A percentile compares a stretch with the other conserved stretches of the same genome.
Evolutionary conservation across 805 yeast species (phyloP).

Genomic region (Yarrowia keelungensis): DNA sequence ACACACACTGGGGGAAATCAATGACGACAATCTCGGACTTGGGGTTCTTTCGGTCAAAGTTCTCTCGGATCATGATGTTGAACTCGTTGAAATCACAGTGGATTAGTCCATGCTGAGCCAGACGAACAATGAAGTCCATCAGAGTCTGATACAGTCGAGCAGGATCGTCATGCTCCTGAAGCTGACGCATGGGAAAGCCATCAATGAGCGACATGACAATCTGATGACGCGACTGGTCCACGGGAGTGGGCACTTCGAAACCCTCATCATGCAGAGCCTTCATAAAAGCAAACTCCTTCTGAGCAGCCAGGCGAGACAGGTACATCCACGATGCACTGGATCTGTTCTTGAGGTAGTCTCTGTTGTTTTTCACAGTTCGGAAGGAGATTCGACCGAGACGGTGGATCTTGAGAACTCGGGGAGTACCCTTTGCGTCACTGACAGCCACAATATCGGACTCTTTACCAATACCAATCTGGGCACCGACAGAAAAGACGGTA

Average conservation of each 20-base stretch:
- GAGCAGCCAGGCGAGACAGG: constrained; percentile 86
- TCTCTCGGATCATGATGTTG: constrained; percentile 82
- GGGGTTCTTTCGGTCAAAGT: constrained; percentile 48
- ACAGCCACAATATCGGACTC: constrained; percentile 94
- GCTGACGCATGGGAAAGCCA: constrained; percentile 89
- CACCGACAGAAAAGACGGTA: constrained; percentile 76
- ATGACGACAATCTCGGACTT: constrained; percentile 85
- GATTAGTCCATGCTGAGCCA: constrained; percentile 87
- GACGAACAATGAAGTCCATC: constrained; percentile 82
- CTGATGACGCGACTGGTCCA: constrained; percentile 88
- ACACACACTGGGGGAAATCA: constrained; percentile 98
- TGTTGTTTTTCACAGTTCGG: constrained; percentile 86
- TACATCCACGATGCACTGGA: constrained; percentile 92
- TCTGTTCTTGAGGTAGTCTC: constrained; percentile 82
- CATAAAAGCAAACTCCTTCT: constrained; percentile 91
- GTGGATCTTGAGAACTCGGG: constrained; percentile 82
- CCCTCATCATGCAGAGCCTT: constrained; percentile 72
- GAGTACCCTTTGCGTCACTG: constrained; percentile 56
- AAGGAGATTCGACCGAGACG: constrained; percentile 94
- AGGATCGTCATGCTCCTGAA: constrained; percentile 72
- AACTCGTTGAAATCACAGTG: constrained; percentile 99
- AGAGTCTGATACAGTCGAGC: constrained; percentile 78
- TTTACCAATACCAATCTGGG: constrained; percentile 52
- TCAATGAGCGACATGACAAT: constrained; percentile 89
- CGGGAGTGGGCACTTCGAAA: constrained; percentile 86